A percentile compares a stretch with the other conserved stretches of the same genome.
phyloP scores from a whole-genome alignment of 768 basidiomycete genomes.

The Hydnum rufescens region DNA sequence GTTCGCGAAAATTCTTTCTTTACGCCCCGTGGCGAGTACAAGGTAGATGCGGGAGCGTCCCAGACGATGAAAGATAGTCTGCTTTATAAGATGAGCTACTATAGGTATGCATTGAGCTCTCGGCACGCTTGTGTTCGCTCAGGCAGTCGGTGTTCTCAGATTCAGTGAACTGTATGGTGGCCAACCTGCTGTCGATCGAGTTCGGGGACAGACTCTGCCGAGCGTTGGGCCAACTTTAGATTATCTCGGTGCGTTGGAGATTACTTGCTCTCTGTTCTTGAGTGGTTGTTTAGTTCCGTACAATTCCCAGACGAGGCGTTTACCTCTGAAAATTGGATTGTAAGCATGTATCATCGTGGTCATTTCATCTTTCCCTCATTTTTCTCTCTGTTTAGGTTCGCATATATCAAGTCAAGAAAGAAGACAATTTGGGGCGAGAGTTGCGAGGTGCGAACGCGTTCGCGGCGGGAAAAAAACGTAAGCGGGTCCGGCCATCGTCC shows the following conservation, averaged over 20 bases:
- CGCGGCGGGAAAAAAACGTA: constrained; percentile 71
- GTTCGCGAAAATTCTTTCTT: constrained; percentile 92
- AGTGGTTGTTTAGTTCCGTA: not conserved
- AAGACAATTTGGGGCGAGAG: constrained; percentile 79
- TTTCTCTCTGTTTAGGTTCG: constrained; percentile 34
- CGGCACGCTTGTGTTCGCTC: not conserved
- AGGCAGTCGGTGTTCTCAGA: constrained; percentile 20
- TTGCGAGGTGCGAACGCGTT: constrained; percentile 77
- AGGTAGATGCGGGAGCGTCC: constrained; percentile 69
- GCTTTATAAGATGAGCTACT: constrained; percentile 99
- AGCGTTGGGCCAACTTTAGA: constrained; percentile 61
- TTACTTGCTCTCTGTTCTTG: not conserved
- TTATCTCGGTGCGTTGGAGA: constrained; percentile 46
- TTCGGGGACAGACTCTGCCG: constrained; percentile 73
- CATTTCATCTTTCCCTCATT: not conserved
- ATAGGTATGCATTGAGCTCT: constrained; percentile 33
- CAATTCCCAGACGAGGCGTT: constrained; percentile 69
- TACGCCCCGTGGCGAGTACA: constrained; percentile 81
- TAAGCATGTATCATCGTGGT: constrained; percentile 21
- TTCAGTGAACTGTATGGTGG: constrained; percentile 79
- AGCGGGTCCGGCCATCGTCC: constrained; percentile 42
- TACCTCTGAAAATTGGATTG: constrained; percentile 99
- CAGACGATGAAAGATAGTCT: constrained; percentile 82
- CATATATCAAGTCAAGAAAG: constrained; percentile 89
- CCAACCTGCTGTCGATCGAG: constrained; percentile 57